Conservation (phyloP, 495 filamentous ascomycete species). For the Stereocaulon alpinum region DNA sequence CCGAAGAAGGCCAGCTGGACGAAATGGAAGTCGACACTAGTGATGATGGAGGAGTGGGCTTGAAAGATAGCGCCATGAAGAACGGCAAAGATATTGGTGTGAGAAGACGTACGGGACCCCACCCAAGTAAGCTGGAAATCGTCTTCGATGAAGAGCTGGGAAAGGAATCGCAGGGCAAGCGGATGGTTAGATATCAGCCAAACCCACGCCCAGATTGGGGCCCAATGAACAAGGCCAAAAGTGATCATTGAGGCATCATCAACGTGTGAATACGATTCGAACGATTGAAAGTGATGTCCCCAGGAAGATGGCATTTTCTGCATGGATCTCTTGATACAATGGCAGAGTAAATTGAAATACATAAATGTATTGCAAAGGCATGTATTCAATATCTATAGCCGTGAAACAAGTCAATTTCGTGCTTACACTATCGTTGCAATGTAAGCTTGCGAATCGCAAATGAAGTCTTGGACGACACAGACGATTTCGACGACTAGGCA, state of each 20-base stretch:
- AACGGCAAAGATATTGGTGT: slow-evolving; percentile 23
- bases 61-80: slow-evolving; percentile 20
- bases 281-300: background rate
- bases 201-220: slow-evolving; percentile 93
- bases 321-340: too few species aligned
- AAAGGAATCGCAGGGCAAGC: slow-evolving; percentile 48
- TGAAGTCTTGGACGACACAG: too few species aligned
- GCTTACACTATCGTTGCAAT: too few species aligned
- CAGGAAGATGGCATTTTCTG: too few species aligned
- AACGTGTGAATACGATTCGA: background rate
- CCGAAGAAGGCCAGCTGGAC: slow-evolving; percentile 5
- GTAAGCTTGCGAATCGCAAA: too few species aligned
- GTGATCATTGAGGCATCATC: background rate
- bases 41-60: background rate
- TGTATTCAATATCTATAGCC: too few species aligned
- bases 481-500: too few species aligned
- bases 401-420: too few species aligned
- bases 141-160: slow-evolving; percentile 78
- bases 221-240: slow-evolving; percentile 68
- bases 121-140: slow-evolving; percentile 44
- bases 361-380: too few species aligned
- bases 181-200: slow-evolving; percentile 70
- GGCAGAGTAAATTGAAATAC: too few species aligned
- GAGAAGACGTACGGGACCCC: slow-evolving; percentile 6
- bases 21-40: background rate